Percentiles rank a stretch among this genome's conserved stretches.
Evolutionary conservation across 2,329 filamentous ascomycete genomes (phyloP).

Genomic region (Stagonosporopsis cucurbitacearum): DNA sequence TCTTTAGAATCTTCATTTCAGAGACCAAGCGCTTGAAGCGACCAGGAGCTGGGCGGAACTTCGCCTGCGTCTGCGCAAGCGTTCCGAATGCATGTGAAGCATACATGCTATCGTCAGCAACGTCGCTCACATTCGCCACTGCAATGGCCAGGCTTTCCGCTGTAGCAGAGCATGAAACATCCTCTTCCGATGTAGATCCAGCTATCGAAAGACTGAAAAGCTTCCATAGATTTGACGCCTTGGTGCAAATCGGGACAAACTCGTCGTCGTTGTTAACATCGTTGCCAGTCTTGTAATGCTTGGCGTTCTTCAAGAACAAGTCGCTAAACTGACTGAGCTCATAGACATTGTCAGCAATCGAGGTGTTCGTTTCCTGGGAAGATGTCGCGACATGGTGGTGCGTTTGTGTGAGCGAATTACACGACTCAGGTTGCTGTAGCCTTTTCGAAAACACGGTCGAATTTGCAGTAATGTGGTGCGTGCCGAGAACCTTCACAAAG

Average conservation of each 20-base stretch:
- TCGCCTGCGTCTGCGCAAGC: conserved; percentile 13
- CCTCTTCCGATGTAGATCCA: background rate
- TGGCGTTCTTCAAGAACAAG: conserved; percentile 29
- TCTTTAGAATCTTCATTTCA: conserved; percentile 55
- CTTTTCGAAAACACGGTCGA: conserved; percentile 46
- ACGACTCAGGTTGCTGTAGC: conserved; percentile 39
- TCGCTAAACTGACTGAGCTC: conserved; percentile 35
- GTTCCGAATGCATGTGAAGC: conserved; percentile 27
- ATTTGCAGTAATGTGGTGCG: conserved; percentile 38
- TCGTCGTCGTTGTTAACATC: conserved; percentile 32
- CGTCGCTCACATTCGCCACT: conserved; percentile 34
- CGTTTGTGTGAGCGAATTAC: conserved; percentile 49
- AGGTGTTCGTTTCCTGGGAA: conserved; percentile 20
- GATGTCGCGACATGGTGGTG: conserved; percentile 19
- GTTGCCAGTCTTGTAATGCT: conserved; percentile 25
- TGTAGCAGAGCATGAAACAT: background rate
- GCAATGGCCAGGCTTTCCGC: conserved; percentile 1
- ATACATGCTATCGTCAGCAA: conserved; percentile 50
- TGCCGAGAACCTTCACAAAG: conserved; percentile 49
- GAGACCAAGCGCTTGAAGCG: conserved; percentile 55
- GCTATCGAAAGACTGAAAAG: background rate
- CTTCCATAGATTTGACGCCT: conserved; percentile 39
- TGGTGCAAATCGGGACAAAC: conserved; percentile 45
- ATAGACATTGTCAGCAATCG: conserved; percentile 35
- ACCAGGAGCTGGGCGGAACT: conserved; percentile 33